Evolutionary conservation across 306 rosid species (phyloP).

Genomic region (Heteromeles arbutifolia): DNA sequence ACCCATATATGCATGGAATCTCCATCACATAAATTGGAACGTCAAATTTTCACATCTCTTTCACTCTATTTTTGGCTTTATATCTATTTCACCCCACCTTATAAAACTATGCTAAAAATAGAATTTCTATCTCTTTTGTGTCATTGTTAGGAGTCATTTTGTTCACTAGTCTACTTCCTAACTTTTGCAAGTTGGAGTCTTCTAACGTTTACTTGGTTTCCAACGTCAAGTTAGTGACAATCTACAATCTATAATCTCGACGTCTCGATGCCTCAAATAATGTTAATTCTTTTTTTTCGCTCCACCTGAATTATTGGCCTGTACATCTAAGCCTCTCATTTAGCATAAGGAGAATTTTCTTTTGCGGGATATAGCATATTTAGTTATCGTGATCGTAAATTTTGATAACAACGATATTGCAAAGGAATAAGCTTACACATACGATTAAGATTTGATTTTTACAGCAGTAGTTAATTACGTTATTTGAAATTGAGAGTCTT

Average conservation of each 20-base stretch:
- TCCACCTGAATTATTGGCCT: neutral
- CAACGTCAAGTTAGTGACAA: neutral
- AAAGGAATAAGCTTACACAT: neutral
- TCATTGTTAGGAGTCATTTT: neutral
- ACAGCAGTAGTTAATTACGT: neutral
- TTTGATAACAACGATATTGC: neutral
- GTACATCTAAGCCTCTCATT: neutral
- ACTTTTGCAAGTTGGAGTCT: neutral
- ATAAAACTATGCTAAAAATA: neutral
- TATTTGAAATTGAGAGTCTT: neutral
- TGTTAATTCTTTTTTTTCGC: neutral
- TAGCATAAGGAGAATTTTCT: neutral
- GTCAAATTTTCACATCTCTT: neutral
- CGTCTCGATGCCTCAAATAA: neutral
- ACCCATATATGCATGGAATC: neutral
- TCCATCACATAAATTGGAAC: slow-evolving; percentile 7
- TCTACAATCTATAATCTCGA: neutral
- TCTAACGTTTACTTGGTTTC: neutral
- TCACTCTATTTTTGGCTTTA: neutral
- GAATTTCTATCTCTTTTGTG: neutral
- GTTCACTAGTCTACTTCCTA: neutral
- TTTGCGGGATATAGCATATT: neutral
- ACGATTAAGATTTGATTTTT: neutral
- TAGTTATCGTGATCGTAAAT: neutral
- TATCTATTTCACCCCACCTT: neutral